Percentiles rank a stretch among this genome's conserved stretches.
Conservation (phyloP, 2,329 filamentous ascomycete genomes). For the Fusarium temperatum region DNA sequence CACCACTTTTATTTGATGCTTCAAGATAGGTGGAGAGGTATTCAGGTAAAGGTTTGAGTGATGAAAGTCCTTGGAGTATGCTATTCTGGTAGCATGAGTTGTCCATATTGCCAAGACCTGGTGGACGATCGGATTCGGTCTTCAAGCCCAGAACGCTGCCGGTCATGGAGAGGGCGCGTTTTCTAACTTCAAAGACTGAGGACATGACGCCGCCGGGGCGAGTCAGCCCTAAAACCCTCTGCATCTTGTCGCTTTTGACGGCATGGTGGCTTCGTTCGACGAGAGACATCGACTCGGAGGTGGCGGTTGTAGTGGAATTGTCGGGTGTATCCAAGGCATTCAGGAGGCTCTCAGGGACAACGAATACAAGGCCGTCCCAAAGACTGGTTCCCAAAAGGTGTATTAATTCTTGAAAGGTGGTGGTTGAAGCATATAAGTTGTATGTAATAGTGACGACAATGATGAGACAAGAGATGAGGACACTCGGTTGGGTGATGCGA, state of each 20-base stretch:
- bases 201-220: conserved; percentile 61
- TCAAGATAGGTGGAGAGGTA: conserved; percentile 66
- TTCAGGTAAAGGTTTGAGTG: conserved; percentile 72
- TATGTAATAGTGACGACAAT: conserved; percentile 47
- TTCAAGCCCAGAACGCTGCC: conserved; percentile 53
- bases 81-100: conserved; percentile 99
- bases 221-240: conserved; percentile 69
- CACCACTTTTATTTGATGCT: conserved; percentile 38
- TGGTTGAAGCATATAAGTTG: conserved; percentile 47
- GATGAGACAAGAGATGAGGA: conserved; percentile 48
- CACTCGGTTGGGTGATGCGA: conserved; percentile 47
- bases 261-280: conserved; percentile 55
- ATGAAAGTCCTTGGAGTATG: conserved; percentile 84
- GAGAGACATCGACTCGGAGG: conserved; percentile 51
- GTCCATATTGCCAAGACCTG: conserved; percentile 87
- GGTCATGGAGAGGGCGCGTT: conserved; percentile 64
- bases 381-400: conserved; percentile 53
- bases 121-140: conserved; percentile 56
- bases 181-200: conserved; percentile 66
- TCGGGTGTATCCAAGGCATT: conserved; percentile 66
- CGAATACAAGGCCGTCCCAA: conserved; percentile 69
- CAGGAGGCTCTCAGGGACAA: conserved; percentile 65
- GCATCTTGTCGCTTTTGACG: conserved; percentile 72
- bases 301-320: conserved; percentile 55
- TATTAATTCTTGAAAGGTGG: conserved; percentile 42